These are phyloP conservation scores for Candida glaebosa DNA, from an alignment of 805 yeast genomes.

Conservation along the genomic window DNA sequence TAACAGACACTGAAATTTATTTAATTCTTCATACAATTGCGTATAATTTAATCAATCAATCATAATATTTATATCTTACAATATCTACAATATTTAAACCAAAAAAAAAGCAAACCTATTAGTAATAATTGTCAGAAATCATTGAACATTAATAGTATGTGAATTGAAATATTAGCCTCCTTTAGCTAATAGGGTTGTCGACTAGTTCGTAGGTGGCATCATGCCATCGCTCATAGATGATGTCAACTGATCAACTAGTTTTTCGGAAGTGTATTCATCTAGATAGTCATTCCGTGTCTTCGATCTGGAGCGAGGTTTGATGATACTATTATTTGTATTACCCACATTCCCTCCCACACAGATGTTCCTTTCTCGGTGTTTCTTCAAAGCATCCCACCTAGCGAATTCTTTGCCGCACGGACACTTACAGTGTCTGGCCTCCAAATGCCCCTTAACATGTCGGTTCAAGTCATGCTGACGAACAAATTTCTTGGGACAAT, in stretches of 20 bases:
- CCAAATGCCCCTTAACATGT: constrained; percentile 83
- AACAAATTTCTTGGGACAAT: constrained; percentile 83
- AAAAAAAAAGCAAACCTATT: neutral
- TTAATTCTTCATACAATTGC: neutral
- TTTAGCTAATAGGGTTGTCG: no score
- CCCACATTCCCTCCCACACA: constrained; percentile 67
- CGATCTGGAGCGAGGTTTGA: constrained; percentile 17
- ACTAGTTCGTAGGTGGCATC: neutral
- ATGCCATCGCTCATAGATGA: neutral
- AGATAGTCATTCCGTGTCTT: constrained; percentile 6
- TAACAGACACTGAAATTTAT: neutral
- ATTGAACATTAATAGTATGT: neutral
- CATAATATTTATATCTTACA: neutral
- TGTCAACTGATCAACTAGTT: constrained; percentile 9
- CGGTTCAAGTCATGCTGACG: constrained; percentile 92
- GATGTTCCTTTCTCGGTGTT: constrained; percentile 76
- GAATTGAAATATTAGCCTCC: neutral
- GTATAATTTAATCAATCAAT: neutral
- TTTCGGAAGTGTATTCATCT: constrained; percentile 12
- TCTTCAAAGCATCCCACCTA: constrained; percentile 80
- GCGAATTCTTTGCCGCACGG: constrained; percentile 94
- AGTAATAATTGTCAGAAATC: neutral
- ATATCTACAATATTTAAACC: neutral
- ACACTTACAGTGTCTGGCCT: constrained; percentile 63
- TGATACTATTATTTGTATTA: constrained; percentile 15